Percentiles rank a stretch among this genome's conserved stretches.
phyloP scores from a whole-genome alignment of 1,139 yeast genomes.

The Arxiozyma slooffiae region DNA sequence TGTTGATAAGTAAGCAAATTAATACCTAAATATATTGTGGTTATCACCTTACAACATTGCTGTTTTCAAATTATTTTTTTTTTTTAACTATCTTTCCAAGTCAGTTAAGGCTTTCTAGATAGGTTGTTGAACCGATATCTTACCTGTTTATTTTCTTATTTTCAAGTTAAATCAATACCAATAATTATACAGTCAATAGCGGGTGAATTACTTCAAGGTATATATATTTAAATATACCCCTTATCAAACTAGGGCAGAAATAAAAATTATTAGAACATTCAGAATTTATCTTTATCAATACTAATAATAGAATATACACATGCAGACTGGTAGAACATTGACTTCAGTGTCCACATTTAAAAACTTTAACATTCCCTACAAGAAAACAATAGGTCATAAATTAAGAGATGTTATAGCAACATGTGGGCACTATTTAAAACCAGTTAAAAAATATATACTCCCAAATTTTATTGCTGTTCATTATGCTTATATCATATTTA shows the following conservation, averaged over 20 bases:
- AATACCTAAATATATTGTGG: neutral
- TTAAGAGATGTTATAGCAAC: conserved; percentile 32
- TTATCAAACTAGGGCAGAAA: neutral
- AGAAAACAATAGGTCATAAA: conserved; percentile 33
- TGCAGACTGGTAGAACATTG: conserved; percentile 12
- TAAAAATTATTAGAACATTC: neutral
- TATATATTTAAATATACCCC: neutral
- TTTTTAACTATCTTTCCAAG: no score
- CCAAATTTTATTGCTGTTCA: conserved; percentile 78
- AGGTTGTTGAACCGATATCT: no score
- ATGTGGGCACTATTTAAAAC: conserved; percentile 32
- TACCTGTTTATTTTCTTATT: neutral
- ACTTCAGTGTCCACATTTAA: conserved; percentile 17
- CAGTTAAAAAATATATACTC: conserved; percentile 42
- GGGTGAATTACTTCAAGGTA: no score
- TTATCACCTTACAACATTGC: neutral
- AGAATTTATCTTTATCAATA: neutral
- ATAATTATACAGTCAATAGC: neutral
- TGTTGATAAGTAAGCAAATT: neutral
- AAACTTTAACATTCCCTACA: conserved; percentile 15
- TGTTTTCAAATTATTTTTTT: neutral
- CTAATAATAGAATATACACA: neutral
- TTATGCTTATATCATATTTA: conserved; percentile 49
- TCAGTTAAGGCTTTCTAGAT: neutral
- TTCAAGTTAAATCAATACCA: neutral